Base-by-base conservation (phyloP, 495 filamentous ascomycete species). In the Tuber magnatum region DNA sequence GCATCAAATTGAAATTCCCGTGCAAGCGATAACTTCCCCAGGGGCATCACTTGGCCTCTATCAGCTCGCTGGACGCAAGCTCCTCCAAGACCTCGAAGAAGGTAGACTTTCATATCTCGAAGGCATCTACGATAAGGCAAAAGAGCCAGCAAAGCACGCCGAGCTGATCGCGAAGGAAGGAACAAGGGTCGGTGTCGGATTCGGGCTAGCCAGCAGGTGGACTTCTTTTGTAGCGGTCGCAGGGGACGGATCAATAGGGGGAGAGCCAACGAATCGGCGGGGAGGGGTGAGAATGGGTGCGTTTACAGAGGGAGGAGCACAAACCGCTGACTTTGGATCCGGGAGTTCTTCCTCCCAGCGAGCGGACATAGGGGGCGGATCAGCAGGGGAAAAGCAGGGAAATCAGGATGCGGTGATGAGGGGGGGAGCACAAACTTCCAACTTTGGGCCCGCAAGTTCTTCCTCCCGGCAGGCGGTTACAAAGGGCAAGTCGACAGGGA, bases 221-320 rank as follows among this genome's bases (percentile, higher is more conserved):
- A 91, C 89, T 77, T 90, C 88, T 0, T 93, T 93, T 73, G 89
- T 93, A 6, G 91, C 91, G 8, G 85, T 92, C 20, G 85, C 90
- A 77, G 81, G 38, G 2, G 81, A 24, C 83, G 85, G 81, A 28
- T 56, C 74, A 16, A 71, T 28, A 65, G 28, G 56, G 56, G 28
- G 32, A 32, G 51, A 6, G 12, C 28, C 16, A 18, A 2, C 12
- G 18, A 18, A 32, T 7, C 56, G 5, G 56, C n/a, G 4, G 28
- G 12, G 4, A 16, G 28, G 12, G 28, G 56, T 35, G 28, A 18
- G 28, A 4, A 18, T 12, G 8, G 56, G 35, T 65, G 56, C 5
- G 56, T 12, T n/a, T 14, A 4, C 5, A 12, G 5, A 6, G 56
- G 28, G 28, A 35, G 28, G 32, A 65, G 16, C 56, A 7, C 56